Conservation (phyloP, 257 asterid species). For the Fraxinus cuspidata region DNA sequence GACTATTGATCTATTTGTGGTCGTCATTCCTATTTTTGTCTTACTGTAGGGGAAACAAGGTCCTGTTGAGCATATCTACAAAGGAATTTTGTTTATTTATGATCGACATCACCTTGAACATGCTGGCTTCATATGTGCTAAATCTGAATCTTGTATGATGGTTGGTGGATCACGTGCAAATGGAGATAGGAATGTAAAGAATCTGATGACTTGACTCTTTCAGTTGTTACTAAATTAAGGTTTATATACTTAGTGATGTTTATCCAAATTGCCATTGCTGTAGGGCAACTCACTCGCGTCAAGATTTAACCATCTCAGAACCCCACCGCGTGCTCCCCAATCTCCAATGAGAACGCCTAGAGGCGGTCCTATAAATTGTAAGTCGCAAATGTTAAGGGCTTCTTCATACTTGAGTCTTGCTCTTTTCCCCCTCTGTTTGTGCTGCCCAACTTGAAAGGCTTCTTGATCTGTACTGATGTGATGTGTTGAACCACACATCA, state of each 20-base stretch:
- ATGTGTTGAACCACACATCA: background rate
- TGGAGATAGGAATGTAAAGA: constrained; percentile 72
- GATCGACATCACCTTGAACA: constrained; percentile 98
- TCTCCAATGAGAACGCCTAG: constrained; percentile 89
- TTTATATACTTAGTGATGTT: constrained; percentile 18
- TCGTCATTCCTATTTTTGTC: constrained; percentile 15
- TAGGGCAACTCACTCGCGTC: constrained; percentile 63
- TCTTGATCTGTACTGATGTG: background rate
- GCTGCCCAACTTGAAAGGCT: background rate
- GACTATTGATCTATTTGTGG: constrained; percentile 18
- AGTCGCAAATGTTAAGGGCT: constrained; percentile 24
- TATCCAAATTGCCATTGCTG: constrained; percentile 29
- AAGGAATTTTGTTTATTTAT: constrained; percentile 72
- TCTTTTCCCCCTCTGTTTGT: background rate
- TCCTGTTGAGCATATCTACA: constrained; percentile 84
- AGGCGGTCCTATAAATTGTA: constrained; percentile 75
- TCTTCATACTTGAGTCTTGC: background rate
- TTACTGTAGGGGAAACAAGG: constrained; percentile 82
- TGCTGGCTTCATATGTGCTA: constrained; percentile 94
- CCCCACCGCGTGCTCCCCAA: constrained; percentile 70
- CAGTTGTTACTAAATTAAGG: constrained; percentile 16
- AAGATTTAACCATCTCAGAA: constrained; percentile 58
- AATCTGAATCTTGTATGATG: constrained; percentile 79
- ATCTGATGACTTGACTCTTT: constrained; percentile 6
- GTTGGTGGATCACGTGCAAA: constrained; percentile 92